Percentiles rank a stretch among this genome's conserved stretches.
phyloP scores from a whole-genome alignment of 495 filamentous ascomycete species.

The Tuber umbilicatum region DNA sequence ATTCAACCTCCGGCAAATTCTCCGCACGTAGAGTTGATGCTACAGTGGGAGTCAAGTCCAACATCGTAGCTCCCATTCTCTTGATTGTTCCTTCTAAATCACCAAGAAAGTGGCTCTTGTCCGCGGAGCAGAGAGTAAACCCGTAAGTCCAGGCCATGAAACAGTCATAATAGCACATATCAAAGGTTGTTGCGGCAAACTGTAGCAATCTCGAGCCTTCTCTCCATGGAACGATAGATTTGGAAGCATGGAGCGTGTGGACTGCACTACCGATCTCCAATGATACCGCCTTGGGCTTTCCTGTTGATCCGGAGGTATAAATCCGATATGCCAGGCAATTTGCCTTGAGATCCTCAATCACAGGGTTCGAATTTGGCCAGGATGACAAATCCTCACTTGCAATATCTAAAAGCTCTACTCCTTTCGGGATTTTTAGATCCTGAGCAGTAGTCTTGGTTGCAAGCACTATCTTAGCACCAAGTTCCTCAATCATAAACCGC shows the following conservation, averaged over 20 bases:
- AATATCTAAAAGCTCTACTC: constrained; percentile 19
- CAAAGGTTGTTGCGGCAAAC: constrained; percentile 47
- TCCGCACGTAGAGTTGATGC: constrained; percentile 37
- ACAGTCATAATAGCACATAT: constrained; percentile 48
- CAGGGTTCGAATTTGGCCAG: constrained; percentile 24
- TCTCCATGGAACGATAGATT: constrained; percentile 42
- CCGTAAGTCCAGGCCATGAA: constrained; percentile 47
- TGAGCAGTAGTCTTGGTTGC: constrained; percentile 6
- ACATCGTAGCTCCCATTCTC: constrained; percentile 37
- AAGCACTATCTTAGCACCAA: constrained; percentile 41
- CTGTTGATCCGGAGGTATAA: constrained; percentile 46
- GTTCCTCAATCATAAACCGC: constrained; percentile 43
- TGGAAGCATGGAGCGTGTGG: constrained; percentile 43
- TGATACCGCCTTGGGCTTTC: constrained; percentile 44
- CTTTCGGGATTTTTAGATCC: constrained; percentile 20
- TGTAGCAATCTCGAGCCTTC: constrained; percentile 41
- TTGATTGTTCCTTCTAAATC: constrained; percentile 41
- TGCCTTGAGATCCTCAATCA: constrained; percentile 21
- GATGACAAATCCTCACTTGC: constrained; percentile 8
- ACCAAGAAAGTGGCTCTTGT: constrained; percentile 39
- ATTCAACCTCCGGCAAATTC: constrained; percentile 42
- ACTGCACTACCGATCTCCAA: constrained; percentile 44
- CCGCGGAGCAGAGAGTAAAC: constrained; percentile 45
- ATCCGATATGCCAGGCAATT: constrained; percentile 44
- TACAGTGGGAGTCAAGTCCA: constrained; percentile 47